Base-by-base conservation (phyloP, 1,284 basidiomycete genomes). In the Austroboletus niveus region DNA sequence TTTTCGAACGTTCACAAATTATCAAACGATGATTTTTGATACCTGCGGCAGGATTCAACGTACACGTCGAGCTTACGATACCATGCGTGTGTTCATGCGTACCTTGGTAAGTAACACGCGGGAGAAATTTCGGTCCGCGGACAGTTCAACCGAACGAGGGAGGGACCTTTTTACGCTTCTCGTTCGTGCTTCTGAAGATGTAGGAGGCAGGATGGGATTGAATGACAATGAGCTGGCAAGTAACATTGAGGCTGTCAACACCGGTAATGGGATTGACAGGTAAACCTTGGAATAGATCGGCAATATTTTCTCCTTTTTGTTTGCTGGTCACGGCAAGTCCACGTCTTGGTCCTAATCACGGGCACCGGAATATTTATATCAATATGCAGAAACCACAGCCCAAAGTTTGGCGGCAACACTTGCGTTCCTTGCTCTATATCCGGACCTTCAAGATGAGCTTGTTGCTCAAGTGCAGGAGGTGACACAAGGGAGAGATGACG, bases 271-370 rank as follows among this genome's bases (percentile, higher is more conserved):
- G 20, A 34, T 29, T 31, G 12, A 59, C n/a, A 15, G 5, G 20
- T 27, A 24, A 3, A 34, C 27, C 6, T 27, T 27, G 30, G 15
- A 32, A 45, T 27, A 81, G 79, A 76, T 81, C 48, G 79, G 80
- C 10, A 81, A 82, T 50, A 63, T 80, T 2, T 83, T 75, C 57
- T 60, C 75, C 8, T 69, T 82, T 58, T 60, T 84, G 44, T 77
- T 82, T 49, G 79, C 81, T 45, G 81, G 82, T 11, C 79, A 82
- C 60, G 81, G 81, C 75, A 57, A 44, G 68, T 55, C 8, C 5
- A 5, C 29, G 7, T 29, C 12, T 48, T 31, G 10, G 11, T 44
- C 30, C n/a, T 12, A 29, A 20, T 49, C 38, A n/a, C 52, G 17
- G 30, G 38, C 8, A 17, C 29, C 41, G 24, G 31, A 49, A 42